These are phyloP conservation scores for Artemisia tridentata DNA, from an alignment of 129 eudicot species.

Conservation along the genomic window DNA sequence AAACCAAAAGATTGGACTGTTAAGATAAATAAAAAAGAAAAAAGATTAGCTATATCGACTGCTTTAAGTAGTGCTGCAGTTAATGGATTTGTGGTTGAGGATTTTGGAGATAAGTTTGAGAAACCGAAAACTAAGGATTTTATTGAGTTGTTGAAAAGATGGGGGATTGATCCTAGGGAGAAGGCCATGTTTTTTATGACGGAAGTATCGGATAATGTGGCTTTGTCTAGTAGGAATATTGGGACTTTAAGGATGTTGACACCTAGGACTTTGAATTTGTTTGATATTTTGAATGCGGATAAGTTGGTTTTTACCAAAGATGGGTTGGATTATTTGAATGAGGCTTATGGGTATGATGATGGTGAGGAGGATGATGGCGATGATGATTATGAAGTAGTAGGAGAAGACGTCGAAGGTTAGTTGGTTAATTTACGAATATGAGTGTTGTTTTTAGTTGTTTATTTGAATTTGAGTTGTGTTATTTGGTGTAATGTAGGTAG, in stretches of 20 bases:
- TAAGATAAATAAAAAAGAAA: constrained; percentile 84
- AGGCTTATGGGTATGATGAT: constrained; percentile 69
- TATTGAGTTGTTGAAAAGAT: constrained; percentile 60
- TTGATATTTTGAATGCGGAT: constrained; percentile 81
- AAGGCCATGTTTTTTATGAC: constrained; percentile 79
- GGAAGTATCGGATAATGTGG: constrained; percentile 73
- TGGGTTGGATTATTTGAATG: constrained; percentile 85
- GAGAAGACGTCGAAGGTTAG: constrained; percentile 41
- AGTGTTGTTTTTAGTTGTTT: not conserved
- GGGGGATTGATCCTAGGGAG: constrained; percentile 87
- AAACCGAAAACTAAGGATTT: constrained; percentile 88
- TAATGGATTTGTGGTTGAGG: constrained; percentile 75
- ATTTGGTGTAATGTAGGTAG: not conserved
- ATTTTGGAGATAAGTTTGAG: constrained; percentile 68
- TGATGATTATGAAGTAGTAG: constrained; percentile 29
- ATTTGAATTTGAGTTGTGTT: not conserved
- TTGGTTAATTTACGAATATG: not conserved
- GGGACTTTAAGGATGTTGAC: constrained; percentile 89
- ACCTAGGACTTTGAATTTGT: constrained; percentile 85
- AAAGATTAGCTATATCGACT: constrained; percentile 74
- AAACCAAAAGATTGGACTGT: constrained; percentile 88
- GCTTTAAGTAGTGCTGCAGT: constrained; percentile 69
- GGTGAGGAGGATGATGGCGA: constrained; percentile 38
- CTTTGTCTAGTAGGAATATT: constrained; percentile 68
- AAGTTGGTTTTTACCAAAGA: constrained; percentile 67